Conservation (phyloP, 1,139 yeast species). For the Suhomyces bribrorum region DNA sequence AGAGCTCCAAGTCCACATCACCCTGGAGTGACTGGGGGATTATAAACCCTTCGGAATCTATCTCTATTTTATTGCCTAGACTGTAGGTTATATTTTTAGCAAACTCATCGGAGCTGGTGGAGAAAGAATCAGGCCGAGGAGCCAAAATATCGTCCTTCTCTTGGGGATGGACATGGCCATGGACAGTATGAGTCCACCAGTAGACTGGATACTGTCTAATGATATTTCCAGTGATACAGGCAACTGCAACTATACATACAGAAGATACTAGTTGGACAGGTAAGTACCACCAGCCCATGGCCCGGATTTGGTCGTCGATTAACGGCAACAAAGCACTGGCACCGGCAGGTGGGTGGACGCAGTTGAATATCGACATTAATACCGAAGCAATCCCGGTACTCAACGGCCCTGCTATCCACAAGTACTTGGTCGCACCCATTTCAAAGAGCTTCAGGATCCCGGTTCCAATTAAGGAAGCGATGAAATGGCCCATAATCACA, state of each 20-base stretch:
- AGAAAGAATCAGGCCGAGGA: neutral
- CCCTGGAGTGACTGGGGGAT: constrained; percentile 28
- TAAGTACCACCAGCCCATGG: constrained; percentile 69
- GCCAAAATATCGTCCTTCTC: constrained; percentile 3
- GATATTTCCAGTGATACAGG: constrained; percentile 58
- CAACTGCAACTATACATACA: constrained; percentile 52
- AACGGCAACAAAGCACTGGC: constrained; percentile 68
- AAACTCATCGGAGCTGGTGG: constrained; percentile 5
- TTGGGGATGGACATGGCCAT: constrained; percentile 6
- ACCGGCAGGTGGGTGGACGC: constrained; percentile 76
- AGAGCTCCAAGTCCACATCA: constrained; percentile 31
- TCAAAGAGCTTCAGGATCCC: constrained; percentile 57
- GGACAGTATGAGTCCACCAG: constrained; percentile 59
- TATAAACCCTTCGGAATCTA: constrained; percentile 21
- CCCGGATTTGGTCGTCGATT: constrained; percentile 45
- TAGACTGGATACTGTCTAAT: constrained; percentile 56
- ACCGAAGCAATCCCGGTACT: constrained; percentile 60
- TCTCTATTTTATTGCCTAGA: constrained; percentile 18
- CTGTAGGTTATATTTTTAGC: constrained; percentile 12
- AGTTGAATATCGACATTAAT: constrained; percentile 56
- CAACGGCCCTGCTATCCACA: constrained; percentile 64
- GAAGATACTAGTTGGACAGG: constrained; percentile 58
- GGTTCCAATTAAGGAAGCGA: constrained; percentile 56
- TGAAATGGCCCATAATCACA: constrained; percentile 56
- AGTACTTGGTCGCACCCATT: constrained; percentile 43